Evolutionary conservation across 139 green algal species (phyloP).

Genomic region (Chara braunii): DNA sequence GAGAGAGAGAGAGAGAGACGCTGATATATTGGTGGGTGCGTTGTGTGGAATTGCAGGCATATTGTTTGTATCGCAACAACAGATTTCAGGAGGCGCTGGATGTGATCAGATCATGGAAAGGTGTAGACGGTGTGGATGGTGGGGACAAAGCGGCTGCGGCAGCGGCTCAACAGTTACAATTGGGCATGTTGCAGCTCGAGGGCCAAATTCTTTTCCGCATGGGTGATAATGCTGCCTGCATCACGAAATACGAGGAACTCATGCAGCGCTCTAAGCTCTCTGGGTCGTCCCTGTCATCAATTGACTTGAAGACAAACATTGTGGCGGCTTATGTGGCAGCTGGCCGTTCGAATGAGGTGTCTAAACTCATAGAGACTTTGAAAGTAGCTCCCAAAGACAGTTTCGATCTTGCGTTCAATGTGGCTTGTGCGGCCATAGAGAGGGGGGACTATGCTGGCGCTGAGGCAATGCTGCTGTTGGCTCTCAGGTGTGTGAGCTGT

Average conservation of each 20-base stretch:
- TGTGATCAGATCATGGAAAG: conserved; percentile 22
- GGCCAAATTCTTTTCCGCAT: conserved; percentile 77
- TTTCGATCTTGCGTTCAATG: conserved; percentile 81
- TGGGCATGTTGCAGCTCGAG: conserved; percentile 57
- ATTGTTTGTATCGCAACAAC: conserved; percentile 71
- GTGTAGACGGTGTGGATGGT: too few relatives aligned
- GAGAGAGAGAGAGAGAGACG: too few relatives aligned
- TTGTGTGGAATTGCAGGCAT: too few relatives aligned
- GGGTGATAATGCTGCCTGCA: conserved; percentile 50
- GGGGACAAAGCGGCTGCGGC: too few relatives aligned
- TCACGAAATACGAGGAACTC: conserved; percentile 37
- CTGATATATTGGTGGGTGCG: too few relatives aligned
- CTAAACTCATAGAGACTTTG: conserved; percentile 52
- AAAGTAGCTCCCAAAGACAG: conserved; percentile 41
- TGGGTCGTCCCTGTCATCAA: conserved; percentile 39
- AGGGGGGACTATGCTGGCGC: conserved; percentile 48
- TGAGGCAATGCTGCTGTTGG: conserved; percentile 64
- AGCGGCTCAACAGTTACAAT: too few relatives aligned
- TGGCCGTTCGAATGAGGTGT: conserved; percentile 53
- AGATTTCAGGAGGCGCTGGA: conserved; percentile 40
- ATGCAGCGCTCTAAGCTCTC: conserved; percentile 38
- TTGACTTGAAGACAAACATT: conserved; percentile 75
- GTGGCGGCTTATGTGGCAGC: conserved; percentile 71
- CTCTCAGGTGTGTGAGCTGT: conserved; percentile 14
- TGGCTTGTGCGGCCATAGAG: conserved; percentile 59